These are phyloP conservation scores for Yarrowia galli DNA, from an alignment of 1,139 yeast genomes.

Conservation along the genomic window DNA sequence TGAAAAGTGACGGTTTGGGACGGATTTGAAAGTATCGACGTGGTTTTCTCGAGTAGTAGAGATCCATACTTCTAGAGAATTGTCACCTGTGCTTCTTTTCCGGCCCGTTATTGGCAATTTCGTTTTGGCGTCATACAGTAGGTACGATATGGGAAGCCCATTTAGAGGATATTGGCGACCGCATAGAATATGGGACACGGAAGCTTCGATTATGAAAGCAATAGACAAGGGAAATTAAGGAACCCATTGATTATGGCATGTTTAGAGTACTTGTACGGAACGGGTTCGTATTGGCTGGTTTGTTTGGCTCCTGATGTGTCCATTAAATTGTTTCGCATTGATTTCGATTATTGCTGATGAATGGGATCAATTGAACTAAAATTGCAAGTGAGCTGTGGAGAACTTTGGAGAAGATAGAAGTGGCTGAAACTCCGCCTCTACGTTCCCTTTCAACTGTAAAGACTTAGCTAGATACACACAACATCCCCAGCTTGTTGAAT, in stretches of 20 bases:
- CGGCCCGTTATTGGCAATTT: no score
- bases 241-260: not conserved
- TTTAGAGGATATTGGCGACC: not conserved
- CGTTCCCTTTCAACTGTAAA: no score
- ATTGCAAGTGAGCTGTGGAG: no score
- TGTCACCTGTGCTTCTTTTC: not conserved
- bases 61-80: not conserved
- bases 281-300: not conserved
- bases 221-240: not conserved
- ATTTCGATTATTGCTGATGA: no score
- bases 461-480: no score
- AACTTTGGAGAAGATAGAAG: no score
- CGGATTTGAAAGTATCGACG: not conserved
- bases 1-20: not conserved
- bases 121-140: not conserved
- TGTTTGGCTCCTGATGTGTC: not conserved
- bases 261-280: not conserved
- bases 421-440: no score
- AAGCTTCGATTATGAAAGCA: not conserved
- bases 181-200: not conserved
- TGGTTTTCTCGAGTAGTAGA: not conserved
- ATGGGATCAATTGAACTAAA: no score
- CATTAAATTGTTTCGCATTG: not conserved
- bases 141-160: constrained; percentile 1
- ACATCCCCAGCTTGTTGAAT: no score